phyloP scores from a whole-genome alignment of 306 rosid genomes.

The Ziziphus jujuba region DNA sequence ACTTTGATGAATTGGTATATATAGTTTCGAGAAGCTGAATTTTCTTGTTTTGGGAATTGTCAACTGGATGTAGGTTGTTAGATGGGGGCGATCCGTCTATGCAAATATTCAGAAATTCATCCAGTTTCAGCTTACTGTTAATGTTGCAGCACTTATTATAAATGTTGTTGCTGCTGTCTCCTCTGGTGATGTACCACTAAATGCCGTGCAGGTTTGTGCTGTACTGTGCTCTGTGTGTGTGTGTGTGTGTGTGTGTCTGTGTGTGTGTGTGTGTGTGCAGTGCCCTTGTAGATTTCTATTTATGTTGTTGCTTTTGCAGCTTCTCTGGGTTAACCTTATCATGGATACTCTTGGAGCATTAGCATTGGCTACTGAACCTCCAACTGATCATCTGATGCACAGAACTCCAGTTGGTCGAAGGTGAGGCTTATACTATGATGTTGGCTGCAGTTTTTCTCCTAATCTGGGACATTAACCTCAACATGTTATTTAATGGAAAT shows the following conservation, averaged over 20 bases:
- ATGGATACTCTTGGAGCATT: slow-evolving; percentile 99
- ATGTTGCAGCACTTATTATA: slow-evolving; percentile 89
- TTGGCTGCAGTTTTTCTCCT: not conserved
- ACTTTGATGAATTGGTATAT: not conserved
- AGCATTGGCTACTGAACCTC: slow-evolving; percentile 97
- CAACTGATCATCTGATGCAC: slow-evolving; percentile 89
- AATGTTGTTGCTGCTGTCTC: slow-evolving; percentile 87
- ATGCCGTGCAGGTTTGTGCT: slow-evolving; percentile 88
- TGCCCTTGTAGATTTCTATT: slow-evolving; percentile 18
- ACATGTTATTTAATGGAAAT: no score
- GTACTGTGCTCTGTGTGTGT: no score
- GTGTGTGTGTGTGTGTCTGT: not conserved
- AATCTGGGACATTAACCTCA: not conserved
- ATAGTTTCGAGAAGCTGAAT: not conserved
- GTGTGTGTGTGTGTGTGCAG: slow-evolving; percentile 2
- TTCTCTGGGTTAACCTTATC: slow-evolving; percentile 98
- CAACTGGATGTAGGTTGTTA: slow-evolving; percentile 65
- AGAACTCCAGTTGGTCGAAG: slow-evolving; percentile 79
- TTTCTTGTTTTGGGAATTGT: slow-evolving; percentile 16
- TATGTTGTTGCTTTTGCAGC: slow-evolving; percentile 48
- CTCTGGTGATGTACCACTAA: slow-evolving; percentile 85
- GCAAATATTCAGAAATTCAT: slow-evolving; percentile 98
- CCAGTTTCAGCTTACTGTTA: slow-evolving; percentile 96
- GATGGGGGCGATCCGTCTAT: slow-evolving; percentile 95
- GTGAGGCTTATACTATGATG: slow-evolving; percentile 29